A percentile compares a stretch with the other conserved stretches of the same genome.
Conservation (phyloP, 495 filamentous ascomycete species). For the Penicillium longicatenatum region DNA sequence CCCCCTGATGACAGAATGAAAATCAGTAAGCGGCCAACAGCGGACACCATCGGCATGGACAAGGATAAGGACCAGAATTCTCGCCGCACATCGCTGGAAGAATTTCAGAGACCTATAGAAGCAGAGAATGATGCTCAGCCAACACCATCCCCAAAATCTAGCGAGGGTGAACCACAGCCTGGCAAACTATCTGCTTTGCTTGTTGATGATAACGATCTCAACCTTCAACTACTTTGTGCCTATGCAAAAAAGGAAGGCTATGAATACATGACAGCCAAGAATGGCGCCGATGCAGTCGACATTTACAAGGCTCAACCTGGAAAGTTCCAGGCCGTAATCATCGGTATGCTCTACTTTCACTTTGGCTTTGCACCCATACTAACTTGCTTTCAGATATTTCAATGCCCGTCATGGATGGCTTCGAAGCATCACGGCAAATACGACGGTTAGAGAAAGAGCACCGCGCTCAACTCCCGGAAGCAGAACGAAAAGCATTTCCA, state of each 20-base stretch:
- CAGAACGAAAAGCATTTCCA: neutral
- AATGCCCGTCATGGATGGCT: constrained; percentile 62
- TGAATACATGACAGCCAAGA: constrained; percentile 37
- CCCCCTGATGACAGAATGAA: constrained; percentile 7
- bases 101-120: neutral
- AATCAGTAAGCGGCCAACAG: neutral
- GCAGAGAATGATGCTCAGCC: neutral
- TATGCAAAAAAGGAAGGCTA: constrained; percentile 42
- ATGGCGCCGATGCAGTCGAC: constrained; percentile 56
- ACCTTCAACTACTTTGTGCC: constrained; percentile 27
- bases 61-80: neutral
- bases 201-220: constrained; percentile 43
- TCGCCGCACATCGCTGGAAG: neutral
- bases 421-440: constrained; percentile 52
- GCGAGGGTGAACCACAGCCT: neutral
- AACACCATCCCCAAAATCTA: neutral
- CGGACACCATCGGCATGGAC: neutral
- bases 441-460: constrained; percentile 39
- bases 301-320: constrained; percentile 31
- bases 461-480: neutral
- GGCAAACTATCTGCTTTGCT: constrained; percentile 19
- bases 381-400: constrained; percentile 41
- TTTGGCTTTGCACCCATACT: neutral
- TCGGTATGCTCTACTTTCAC: constrained; percentile 35
- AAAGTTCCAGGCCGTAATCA: constrained; percentile 48